phyloP scores from a whole-genome alignment of 345 rosid genomes.

The Limnanthes douglasii region DNA sequence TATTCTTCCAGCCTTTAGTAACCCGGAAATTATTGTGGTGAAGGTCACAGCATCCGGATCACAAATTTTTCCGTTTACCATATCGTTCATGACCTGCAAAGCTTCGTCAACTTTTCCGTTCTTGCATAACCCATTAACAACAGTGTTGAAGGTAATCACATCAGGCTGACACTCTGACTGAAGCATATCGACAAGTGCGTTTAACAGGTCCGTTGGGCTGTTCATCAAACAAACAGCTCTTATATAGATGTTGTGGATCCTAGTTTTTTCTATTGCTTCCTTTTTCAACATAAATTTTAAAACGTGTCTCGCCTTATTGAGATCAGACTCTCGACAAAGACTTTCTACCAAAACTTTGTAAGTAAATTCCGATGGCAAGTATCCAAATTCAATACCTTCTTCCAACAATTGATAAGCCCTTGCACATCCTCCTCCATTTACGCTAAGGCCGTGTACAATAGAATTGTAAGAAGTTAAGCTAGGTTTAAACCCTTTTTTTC shows the following conservation, averaged over 20 bases:
- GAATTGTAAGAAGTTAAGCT: constrained; percentile 52
- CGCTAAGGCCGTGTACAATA: constrained; percentile 66
- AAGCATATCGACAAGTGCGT: constrained; percentile 61
- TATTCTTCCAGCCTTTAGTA: constrained; percentile 42
- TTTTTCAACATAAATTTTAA: constrained; percentile 43
- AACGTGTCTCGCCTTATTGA: constrained; percentile 37
- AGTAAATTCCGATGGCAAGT: constrained; percentile 55
- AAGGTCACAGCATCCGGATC: constrained; percentile 65
- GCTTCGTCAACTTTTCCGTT: constrained; percentile 59
- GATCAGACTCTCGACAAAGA: constrained; percentile 46
- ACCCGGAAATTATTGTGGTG: constrained; percentile 46
- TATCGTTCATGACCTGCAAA: constrained; percentile 52
- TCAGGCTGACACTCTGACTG: constrained; percentile 57
- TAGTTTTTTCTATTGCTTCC: constrained; percentile 34
- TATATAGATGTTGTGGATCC: constrained; percentile 61
- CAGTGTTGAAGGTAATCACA: constrained; percentile 64
- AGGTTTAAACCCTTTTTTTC: constrained; percentile 37
- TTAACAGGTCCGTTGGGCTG: constrained; percentile 54
- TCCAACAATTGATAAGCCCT: constrained; percentile 74
- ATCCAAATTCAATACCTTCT: constrained; percentile 52
- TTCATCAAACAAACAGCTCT: constrained; percentile 45
- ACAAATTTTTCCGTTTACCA: constrained; percentile 58
- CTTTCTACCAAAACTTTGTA: constrained; percentile 57
- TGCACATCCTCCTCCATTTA: constrained; percentile 51
- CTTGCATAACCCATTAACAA: constrained; percentile 72